A percentile compares a stretch with the other conserved stretches of the same genome.
Conservation (phyloP, 169 alveolate species). For the Theileria orientalis region DNA sequence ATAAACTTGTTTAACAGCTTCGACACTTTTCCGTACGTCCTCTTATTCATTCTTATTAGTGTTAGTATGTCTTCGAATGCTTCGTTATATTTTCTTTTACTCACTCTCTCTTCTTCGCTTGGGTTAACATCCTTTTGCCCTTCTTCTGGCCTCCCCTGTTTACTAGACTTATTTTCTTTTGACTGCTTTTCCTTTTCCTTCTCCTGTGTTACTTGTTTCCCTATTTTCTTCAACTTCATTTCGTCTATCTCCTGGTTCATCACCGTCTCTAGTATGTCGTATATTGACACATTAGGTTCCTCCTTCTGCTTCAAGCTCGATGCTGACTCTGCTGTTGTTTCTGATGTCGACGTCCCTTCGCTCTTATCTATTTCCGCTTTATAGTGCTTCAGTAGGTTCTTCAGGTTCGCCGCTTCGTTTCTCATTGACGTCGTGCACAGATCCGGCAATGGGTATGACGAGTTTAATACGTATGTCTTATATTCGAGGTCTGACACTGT, state of each 20-base stretch:
- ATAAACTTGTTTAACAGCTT: not conserved
- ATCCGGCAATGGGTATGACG: slow-evolving; percentile 6
- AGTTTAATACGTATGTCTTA: not conserved
- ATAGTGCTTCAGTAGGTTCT: not conserved
- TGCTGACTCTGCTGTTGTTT: not conserved
- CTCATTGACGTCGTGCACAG: not conserved
- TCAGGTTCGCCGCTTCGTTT: not conserved
- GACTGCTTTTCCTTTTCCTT: not conserved
- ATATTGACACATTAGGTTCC: not conserved
- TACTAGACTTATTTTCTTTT: too few relatives aligned
- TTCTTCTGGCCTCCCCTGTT: too few relatives aligned
- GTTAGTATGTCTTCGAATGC: not conserved
- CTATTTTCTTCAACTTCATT: too few relatives aligned
- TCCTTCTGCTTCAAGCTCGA: not conserved
- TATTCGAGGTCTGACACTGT: not conserved
- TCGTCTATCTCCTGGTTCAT: not conserved
- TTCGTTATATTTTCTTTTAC: not conserved
- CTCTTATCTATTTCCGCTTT: not conserved
- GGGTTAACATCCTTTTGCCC: too few relatives aligned
- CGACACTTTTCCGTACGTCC: not conserved
- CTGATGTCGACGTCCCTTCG: not conserved
- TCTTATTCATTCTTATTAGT: not conserved
- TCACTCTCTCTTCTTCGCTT: too few relatives aligned
- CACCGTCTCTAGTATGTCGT: not conserved
- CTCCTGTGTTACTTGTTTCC: not conserved